These are phyloP conservation scores for Cryptosporidium andersoni DNA, from an alignment of 169 alveolate species.

Conservation along the genomic window DNA sequence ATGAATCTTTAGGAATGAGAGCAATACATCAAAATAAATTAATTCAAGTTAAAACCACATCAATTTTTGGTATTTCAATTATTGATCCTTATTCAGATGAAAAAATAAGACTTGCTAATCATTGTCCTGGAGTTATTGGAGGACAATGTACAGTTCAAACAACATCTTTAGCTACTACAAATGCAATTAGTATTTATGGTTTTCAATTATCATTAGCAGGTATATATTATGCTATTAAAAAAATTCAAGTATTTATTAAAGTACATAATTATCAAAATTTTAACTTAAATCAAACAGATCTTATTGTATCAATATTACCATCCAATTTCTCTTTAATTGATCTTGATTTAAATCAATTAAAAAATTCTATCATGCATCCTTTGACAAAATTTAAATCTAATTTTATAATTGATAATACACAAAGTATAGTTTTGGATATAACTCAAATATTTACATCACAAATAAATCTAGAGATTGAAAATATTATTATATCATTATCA, in stretches of 20 bases:
- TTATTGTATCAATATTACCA: conserved; percentile 8
- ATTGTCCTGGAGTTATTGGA: conserved; percentile 48
- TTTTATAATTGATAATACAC: conserved; percentile 13
- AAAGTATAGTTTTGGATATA: conserved; percentile 42
- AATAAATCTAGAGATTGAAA: conserved; percentile 1
- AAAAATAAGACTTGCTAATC: conserved; percentile 18
- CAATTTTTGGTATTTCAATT: conserved; percentile 57
- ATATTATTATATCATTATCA: conserved; percentile 16
- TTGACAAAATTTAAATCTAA: conserved; percentile 18
- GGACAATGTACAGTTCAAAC: conserved; percentile 65
- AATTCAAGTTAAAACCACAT: conserved; percentile 40
- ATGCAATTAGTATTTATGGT: conserved; percentile 59
- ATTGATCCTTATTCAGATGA: conserved; percentile 15
- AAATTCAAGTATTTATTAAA: conserved; percentile 24
- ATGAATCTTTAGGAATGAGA: conserved; percentile 49
- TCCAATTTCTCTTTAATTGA: conserved; percentile 37
- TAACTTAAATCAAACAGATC: neutral
- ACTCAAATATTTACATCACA: conserved; percentile 3
- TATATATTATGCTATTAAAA: conserved; percentile 9
- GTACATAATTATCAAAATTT: conserved; percentile 8
- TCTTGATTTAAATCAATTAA: conserved; percentile 9
- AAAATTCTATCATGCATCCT: conserved; percentile 1
- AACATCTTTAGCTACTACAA: conserved; percentile 42
- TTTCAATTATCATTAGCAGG: conserved; percentile 58
- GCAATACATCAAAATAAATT: conserved; percentile 48